Evolutionary conservation across 2,329 filamentous ascomycete genomes (phyloP), one percentile per base, ranked within the genome.

Genomic region (Trichoderma lentiforme): DNA sequence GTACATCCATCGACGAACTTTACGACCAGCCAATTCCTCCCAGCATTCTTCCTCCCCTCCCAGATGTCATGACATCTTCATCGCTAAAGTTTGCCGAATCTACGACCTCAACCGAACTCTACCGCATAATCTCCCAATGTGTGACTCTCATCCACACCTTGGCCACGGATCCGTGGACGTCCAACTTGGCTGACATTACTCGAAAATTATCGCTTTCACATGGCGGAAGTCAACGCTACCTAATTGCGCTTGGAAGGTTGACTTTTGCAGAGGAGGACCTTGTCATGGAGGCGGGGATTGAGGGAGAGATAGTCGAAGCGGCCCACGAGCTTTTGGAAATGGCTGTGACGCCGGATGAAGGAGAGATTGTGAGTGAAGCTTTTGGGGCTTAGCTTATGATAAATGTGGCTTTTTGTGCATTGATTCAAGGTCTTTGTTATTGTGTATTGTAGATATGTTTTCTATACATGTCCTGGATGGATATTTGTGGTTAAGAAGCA

Each of bases 271-370:
- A 90, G 64, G 93, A 97, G 73, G 92, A 93, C 34, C 81, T 93
- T 9, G 87, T 96, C 12, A 86, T 97, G 32, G 94, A 98, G 81
- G 85, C 86, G 1, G 91, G 91, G 0, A 91, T 97, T 68, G 91
- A 92, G 43, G 88, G 91, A 32, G 93, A 93, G 74, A 93, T 94
- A 1, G 89, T 92, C 1, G 93, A 95, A 74, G 90, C 91, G 81
- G 95, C 96, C 4, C 91, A 95, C 76, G 90, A 92, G 77, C 84
- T 99, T 74, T 81, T 98, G 51, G 94, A 97, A 79, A 85, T 93
- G 73, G 89, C 90, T 3, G 89, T 97, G 26, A 96, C 93, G 68
- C 92, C 94, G 0, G 93, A 97, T 53, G 86, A 88, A 71, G 86
- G 86, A 2, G 83, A 86, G 71, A 82, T 80, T 32, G 77, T 84